Conservation (phyloP, 2,329 filamentous ascomycete species). For the Fusarium anthophilum region DNA sequence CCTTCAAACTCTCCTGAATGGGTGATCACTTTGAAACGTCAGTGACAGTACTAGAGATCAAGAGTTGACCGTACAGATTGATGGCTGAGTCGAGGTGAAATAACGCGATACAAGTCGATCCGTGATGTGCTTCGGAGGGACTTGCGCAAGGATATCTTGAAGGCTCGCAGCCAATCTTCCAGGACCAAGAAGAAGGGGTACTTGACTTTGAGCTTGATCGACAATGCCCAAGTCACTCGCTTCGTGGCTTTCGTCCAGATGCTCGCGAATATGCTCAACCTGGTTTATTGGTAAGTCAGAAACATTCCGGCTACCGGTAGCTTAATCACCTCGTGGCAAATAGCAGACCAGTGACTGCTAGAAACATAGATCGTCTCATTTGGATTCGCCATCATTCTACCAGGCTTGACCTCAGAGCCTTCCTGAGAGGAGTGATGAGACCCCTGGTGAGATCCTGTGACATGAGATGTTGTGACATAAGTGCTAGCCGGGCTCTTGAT, state of each 20-base stretch:
- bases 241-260: conserved; percentile 11
- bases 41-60: accelerated
- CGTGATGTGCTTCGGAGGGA: conserved; percentile 15
- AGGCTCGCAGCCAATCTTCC: background rate
- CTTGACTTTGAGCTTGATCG: conserved; percentile 6
- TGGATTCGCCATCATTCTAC: conserved; percentile 16
- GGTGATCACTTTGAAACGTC: conserved; percentile 13
- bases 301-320: accelerated
- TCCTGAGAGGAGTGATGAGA: background rate
- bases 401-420: conserved; percentile 15
- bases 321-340: conserved; percentile 9
- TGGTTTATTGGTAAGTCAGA: background rate
- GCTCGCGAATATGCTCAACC: conserved; percentile 22
- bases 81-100: conserved; percentile 26
- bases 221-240: background rate
- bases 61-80: background rate
- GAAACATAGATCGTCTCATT: conserved; percentile 36
- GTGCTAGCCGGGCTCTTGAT: background rate
- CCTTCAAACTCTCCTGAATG: conserved; percentile 28
- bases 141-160: conserved; percentile 20
- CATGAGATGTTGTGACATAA: background rate
- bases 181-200: conserved; percentile 18
- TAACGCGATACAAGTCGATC: conserved; percentile 32
- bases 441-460: background rate
- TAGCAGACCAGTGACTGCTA: conserved; percentile 31